Conservation (phyloP, 805 yeast genomes). For the Kurtzmaniella fragi region DNA sequence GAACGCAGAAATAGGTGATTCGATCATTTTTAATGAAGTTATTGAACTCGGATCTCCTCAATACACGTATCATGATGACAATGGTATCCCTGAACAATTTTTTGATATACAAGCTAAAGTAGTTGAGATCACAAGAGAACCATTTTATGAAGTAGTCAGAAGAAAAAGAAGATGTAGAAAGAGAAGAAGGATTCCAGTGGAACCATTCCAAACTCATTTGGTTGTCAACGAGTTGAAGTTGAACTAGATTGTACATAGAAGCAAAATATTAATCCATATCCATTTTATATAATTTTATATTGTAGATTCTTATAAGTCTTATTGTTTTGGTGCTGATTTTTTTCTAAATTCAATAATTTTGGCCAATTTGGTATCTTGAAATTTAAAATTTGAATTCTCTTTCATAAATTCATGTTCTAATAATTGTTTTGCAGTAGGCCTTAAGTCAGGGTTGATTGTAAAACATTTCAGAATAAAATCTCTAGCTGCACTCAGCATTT, state of each 20-base stretch:
- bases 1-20: constrained; percentile 78
- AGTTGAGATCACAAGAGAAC: constrained; percentile 79
- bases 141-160: constrained; percentile 51
- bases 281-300: not conserved
- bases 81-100: constrained; percentile 24
- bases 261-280: not conserved
- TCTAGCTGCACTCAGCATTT: constrained; percentile 60
- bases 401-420: constrained; percentile 49
- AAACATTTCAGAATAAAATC: constrained; percentile 76
- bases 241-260: constrained; percentile 12
- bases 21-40: constrained; percentile 67
- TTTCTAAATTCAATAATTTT: constrained; percentile 39
- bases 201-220: constrained; percentile 73
- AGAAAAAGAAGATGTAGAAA: constrained; percentile 77
- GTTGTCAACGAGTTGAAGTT: constrained; percentile 69
- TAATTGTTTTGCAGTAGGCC: constrained; percentile 82
- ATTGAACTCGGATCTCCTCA: constrained; percentile 82
- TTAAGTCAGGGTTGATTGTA: constrained; percentile 61
- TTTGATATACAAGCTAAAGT: constrained; percentile 71
- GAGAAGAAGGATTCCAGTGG: constrained; percentile 65
- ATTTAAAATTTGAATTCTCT: constrained; percentile 39
- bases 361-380: constrained; percentile 52
- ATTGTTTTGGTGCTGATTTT: constrained; percentile 1
- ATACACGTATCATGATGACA: constrained; percentile 40
- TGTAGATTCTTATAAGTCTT: not conserved